A percentile compares a stretch with the other conserved stretches of the same genome.
phyloP scores from a whole-genome alignment of 2,329 filamentous ascomycete species.

The Diaporthe citriasiana region DNA sequence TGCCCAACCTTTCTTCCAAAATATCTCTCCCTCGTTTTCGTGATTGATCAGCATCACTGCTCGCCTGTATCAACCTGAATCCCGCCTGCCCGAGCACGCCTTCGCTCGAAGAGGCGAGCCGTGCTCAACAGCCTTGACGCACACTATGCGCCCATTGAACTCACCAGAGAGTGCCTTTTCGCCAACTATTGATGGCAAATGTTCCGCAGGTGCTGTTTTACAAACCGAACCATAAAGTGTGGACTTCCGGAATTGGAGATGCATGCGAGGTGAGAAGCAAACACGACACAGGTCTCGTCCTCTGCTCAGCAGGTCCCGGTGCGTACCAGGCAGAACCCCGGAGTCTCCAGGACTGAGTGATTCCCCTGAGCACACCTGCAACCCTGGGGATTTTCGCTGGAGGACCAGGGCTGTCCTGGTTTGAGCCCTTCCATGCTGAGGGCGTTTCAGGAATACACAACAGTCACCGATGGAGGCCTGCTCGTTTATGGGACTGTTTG shows the following conservation, averaged over 20 bases:
- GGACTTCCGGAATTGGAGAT: not conserved
- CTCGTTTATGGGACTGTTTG: not conserved
- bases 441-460: conserved; percentile 15
- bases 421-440: not conserved
- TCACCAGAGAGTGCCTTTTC: no score
- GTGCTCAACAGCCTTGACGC: not conserved
- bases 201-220: not conserved
- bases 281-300: conserved; percentile 6
- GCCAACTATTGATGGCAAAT: not conserved
- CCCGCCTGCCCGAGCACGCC: no score
- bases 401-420: conserved; percentile 7
- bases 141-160: not conserved
- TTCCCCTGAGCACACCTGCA: not conserved
- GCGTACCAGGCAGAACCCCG: not conserved
- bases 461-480: conserved; percentile 18
- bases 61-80: not conserved
- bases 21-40: conserved; percentile 25
- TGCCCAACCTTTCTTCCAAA: conserved; percentile 2
- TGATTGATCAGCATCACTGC: not conserved
- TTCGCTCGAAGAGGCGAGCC: no score
- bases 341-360: not conserved
- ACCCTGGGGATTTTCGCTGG: not conserved
- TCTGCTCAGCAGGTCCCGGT: not conserved
- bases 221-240: no score
- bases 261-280: not conserved